Conservation (phyloP, 1,139 yeast species). For the Suhomyces atakaporum region DNA sequence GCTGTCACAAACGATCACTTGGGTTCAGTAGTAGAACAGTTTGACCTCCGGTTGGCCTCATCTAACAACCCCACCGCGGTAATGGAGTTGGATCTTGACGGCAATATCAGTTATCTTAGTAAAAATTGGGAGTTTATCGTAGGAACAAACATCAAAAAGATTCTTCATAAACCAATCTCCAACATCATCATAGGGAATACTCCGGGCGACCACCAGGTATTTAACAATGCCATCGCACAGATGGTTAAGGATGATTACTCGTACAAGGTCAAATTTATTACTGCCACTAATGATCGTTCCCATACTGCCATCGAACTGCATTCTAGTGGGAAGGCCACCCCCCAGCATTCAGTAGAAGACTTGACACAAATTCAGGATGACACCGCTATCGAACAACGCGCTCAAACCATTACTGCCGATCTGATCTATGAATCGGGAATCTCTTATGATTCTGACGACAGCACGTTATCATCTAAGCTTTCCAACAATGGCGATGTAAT, state of each 20-base stretch:
- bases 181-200: conserved; percentile 64
- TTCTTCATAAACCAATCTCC: conserved; percentile 61
- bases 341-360: conserved; percentile 26
- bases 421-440: conserved; percentile 9
- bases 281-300: conserved; percentile 47
- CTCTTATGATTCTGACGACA: conserved; percentile 16
- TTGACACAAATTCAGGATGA: conserved; percentile 5
- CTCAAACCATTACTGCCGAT: conserved; percentile 2
- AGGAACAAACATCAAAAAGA: conserved; percentile 61
- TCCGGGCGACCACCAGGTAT: conserved; percentile 65
- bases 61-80: conserved; percentile 78
- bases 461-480: conserved; percentile 31
- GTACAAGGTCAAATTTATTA: conserved; percentile 72
- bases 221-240: conserved; percentile 66
- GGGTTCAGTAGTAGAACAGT: conserved; percentile 41
- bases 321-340: conserved; percentile 29
- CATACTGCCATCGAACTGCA: conserved; percentile 6
- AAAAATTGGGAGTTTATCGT: conserved; percentile 76
- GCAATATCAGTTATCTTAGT: conserved; percentile 73
- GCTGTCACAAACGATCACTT: conserved; percentile 7
- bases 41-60: conserved; percentile 57
- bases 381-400: background rate
- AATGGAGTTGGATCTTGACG: conserved; percentile 78
- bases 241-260: conserved; percentile 77
- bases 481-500: conserved; percentile 61